Base-by-base conservation (phyloP, 2,329 filamentous ascomycete species). In the Talaromyces sp. region DNA sequence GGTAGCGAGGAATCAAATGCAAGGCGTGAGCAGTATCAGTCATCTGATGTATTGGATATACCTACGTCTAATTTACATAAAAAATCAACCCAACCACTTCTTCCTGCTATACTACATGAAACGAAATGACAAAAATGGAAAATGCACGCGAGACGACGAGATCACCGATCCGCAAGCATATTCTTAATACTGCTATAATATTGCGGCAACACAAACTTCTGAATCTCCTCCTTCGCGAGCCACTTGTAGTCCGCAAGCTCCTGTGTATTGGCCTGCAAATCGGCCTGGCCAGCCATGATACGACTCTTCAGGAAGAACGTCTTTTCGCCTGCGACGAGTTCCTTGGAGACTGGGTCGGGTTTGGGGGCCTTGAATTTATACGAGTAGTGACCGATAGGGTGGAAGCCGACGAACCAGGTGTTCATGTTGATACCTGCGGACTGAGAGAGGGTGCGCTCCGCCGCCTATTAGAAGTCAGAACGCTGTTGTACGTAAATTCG, bases 271-370 rank as follows among this genome's bases (percentile, higher is more conserved):
- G 82, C 83, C 68, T 83, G 82, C 61, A 98, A 78, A 77, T 97
- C 86, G 35, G 90, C 92, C 81, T 98, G 95, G n/a, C 95, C 95
- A 39, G 93, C 92, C 90, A 98, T 92, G 77, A 99, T 98, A 68
- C 95, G 87, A 60, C 88, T 91, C 84, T 98, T 98, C 83, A 98
- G 87, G 85, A 96, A 97, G 80, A 99, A 99, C 2, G 89, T 89
- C 85, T 97, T 97, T 73, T 90, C 86, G 62, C 91, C 92, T 16
- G 57, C 65, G 64, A 84, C 80, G 63, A 84, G 78, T 69, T 82
- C 65, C 65, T 68, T 72, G 65, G 68, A 73, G 56, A 67, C 67
- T 19, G 75, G 72, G 76, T 73, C 84, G 79, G 70, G 78, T 74
- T 70, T 78, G 75, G 74, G 82, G 71, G 72, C 77, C 70, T 70